Base-by-base conservation (phyloP, 805 yeast genomes). In the Metschnikowia borealis region DNA sequence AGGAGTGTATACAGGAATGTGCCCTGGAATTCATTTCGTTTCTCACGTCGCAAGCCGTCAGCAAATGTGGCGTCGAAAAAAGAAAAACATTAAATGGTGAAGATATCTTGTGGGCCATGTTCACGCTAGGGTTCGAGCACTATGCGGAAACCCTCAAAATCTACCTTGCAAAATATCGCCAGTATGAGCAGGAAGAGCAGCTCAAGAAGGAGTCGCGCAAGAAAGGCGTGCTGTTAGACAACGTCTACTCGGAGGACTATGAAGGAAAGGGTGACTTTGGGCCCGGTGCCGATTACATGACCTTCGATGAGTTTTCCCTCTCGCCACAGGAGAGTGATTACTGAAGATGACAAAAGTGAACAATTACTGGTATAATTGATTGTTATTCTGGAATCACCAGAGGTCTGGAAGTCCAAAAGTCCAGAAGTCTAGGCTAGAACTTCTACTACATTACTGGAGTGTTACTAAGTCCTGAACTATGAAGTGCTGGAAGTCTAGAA, bases 1-100 rank as follows among this genome's bases (percentile, higher is more conserved):
- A 85, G 60, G 91, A 84, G 58, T 81, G 88, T 56, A 82, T 84
- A 68, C 89, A 84, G 64, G 88, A 84, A 60, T 83, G 87, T 60
- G 88, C 82, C 4, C 71, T 80, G 44, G 87, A 83, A 64, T 83
- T 82, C 63, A 84, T 83, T 33, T 79, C 85, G 8, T 83, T 83
- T 64, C 79, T 83, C 48, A 84, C 88, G 2, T 78, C 84, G 33
- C 87, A 83, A 65, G 80, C 80, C 17, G 77, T 85, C 44, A 88
- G 84, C 54, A 79, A 77, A 58, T 83, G 87, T 61, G 61, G 76
- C 11, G 76, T 82, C 45, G 89, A 84, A 55, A 83, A 83, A 64
- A 71, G 89, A 26, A 83, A 83, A 59, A 83, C 89, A 3, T 81
- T 83, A 40, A 84, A 83, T 59, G 89, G 89, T 5, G 89, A 83